phyloP scores from a whole-genome alignment of 225 moss, liverwort and hornwort species.

The Bryum argenteum region DNA sequence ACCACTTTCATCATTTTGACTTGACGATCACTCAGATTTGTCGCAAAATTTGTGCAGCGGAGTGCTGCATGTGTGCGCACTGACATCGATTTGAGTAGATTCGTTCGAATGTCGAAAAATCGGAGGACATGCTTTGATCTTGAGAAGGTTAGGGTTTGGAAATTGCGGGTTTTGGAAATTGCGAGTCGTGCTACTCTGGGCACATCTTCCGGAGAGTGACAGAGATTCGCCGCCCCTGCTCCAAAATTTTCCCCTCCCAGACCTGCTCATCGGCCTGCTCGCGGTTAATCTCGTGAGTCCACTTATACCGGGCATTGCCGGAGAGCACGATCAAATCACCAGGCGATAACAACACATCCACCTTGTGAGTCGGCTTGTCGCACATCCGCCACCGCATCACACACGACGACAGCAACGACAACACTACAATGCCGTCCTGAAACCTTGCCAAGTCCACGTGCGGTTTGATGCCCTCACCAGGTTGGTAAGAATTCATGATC shows the following conservation, averaged over 20 bases:
- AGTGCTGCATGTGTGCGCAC: too few relatives aligned
- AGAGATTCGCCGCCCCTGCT: conserved; percentile 65
- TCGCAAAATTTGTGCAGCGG: too few relatives aligned
- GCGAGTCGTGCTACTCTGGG: conserved; percentile 12
- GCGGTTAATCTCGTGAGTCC: conserved; percentile 89
- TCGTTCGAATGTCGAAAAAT: neutral
- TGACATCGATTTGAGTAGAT: neutral
- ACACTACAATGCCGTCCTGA: conserved; percentile 82
- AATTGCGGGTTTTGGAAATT: neutral
- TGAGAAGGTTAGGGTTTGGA: neutral
- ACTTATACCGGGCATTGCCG: conserved; percentile 68
- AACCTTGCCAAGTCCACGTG: conserved; percentile 85
- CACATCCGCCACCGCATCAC: conserved; percentile 75
- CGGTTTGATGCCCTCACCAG: conserved; percentile 80
- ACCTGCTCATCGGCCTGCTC: conserved; percentile 53
- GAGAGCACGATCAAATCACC: conserved; percentile 72
- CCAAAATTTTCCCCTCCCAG: conserved; percentile 64
- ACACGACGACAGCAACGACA: conserved; percentile 78
- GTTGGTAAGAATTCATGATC: conserved; percentile 85
- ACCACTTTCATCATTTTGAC: too few relatives aligned
- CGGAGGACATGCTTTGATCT: neutral
- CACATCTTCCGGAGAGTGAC: conserved; percentile 79
- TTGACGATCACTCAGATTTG: too few relatives aligned
- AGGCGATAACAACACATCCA: conserved; percentile 66
- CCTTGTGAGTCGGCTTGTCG: conserved; percentile 37